A percentile compares a stretch with the other conserved stretches of the same genome.
These are phyloP conservation scores for Tolypocladium tundrense DNA, from an alignment of 2,329 filamentous ascomycete genomes.

Conservation along the genomic window DNA sequence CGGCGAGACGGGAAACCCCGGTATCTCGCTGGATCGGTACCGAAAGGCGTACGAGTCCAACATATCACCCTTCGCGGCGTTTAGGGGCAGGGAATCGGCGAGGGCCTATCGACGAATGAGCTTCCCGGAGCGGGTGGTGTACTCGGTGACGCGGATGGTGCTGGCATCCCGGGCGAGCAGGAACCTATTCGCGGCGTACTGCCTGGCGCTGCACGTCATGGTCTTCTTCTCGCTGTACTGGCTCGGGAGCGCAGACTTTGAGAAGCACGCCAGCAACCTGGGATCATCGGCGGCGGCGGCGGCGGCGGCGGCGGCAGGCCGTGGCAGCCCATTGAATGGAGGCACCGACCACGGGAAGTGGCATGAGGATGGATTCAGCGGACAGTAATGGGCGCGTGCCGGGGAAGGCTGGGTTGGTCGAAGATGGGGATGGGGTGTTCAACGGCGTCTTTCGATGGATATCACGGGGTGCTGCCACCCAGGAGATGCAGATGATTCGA, in stretches of 20 bases:
- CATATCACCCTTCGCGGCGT: conserved; percentile 90
- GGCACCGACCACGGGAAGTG: conserved; percentile 31
- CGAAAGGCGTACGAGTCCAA: conserved; percentile 89
- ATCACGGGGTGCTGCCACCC: background rate
- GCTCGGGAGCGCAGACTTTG: conserved; percentile 60
- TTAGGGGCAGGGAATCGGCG: conserved; percentile 84
- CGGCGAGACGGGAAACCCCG: conserved; percentile 45
- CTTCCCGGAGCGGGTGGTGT: conserved; percentile 79
- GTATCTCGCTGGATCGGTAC: conserved; percentile 71
- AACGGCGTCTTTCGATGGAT: background rate
- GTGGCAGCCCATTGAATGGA: conserved; percentile 17
- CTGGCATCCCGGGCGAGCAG: conserved; percentile 81
- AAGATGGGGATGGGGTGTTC: background rate
- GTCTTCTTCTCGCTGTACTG: conserved; percentile 83
- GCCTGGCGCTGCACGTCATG: conserved; percentile 75
- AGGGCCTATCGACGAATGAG: conserved; percentile 90
- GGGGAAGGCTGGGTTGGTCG: background rate
- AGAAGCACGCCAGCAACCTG: conserved; percentile 48
- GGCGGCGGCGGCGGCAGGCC: conserved; percentile 32
- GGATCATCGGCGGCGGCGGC: conserved; percentile 36
- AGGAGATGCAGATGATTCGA: background rate
- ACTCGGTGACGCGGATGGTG: conserved; percentile 83
- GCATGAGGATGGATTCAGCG: conserved; percentile 52
- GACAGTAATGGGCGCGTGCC: conserved; percentile 11
- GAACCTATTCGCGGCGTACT: conserved; percentile 90